Percentiles rank a stretch among this genome's conserved stretches.
Evolutionary conservation across 2,329 filamentous ascomycete genomes (phyloP).

Genomic region (Aspergillus pseudotamarii): DNA sequence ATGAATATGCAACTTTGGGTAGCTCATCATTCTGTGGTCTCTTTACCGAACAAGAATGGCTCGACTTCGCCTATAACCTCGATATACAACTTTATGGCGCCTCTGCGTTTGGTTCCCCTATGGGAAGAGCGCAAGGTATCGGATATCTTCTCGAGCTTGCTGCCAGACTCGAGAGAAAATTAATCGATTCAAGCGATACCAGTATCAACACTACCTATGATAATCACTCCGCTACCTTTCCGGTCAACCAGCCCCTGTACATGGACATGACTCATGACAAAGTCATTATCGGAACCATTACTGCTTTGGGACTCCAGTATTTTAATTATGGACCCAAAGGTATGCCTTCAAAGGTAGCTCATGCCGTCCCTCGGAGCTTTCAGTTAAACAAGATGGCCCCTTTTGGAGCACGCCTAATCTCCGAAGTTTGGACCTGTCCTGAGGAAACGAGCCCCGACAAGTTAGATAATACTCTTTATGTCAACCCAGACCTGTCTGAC

Average conservation of each 20-base stretch:
- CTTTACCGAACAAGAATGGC: slow-evolving; percentile 59
- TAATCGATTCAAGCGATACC: slow-evolving; percentile 52
- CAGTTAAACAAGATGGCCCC: slow-evolving; percentile 56
- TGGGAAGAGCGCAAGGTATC: slow-evolving; percentile 55
- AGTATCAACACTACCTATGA: slow-evolving; percentile 56
- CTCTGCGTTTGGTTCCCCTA: slow-evolving; percentile 52
- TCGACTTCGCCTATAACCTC: slow-evolving; percentile 55
- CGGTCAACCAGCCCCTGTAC: slow-evolving; percentile 53
- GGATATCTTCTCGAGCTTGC: slow-evolving; percentile 57
- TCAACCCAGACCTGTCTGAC: slow-evolving; percentile 27
- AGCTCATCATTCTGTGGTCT: slow-evolving; percentile 55
- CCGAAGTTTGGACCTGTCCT: slow-evolving; percentile 59
- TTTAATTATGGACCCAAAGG: slow-evolving; percentile 41
- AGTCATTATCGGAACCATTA: slow-evolving; percentile 53
- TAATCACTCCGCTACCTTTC: slow-evolving; percentile 50
- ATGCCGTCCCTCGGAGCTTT: slow-evolving; percentile 53
- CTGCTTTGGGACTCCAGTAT: slow-evolving; percentile 58
- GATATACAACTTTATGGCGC: slow-evolving; percentile 55
- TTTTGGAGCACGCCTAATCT: slow-evolving; percentile 59
- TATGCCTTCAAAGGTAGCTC: slow-evolving; percentile 28
- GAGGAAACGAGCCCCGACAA: slow-evolving; percentile 25
- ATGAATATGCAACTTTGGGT: slow-evolving; percentile 56
- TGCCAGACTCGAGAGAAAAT: slow-evolving; percentile 50
- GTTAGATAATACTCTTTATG: slow-evolving; percentile 42
- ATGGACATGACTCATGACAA: slow-evolving; percentile 59